These are phyloP conservation scores for Pseudoperonospora humuli DNA, from an alignment of 352 stramenopile genomes.

Conservation along the genomic window DNA sequence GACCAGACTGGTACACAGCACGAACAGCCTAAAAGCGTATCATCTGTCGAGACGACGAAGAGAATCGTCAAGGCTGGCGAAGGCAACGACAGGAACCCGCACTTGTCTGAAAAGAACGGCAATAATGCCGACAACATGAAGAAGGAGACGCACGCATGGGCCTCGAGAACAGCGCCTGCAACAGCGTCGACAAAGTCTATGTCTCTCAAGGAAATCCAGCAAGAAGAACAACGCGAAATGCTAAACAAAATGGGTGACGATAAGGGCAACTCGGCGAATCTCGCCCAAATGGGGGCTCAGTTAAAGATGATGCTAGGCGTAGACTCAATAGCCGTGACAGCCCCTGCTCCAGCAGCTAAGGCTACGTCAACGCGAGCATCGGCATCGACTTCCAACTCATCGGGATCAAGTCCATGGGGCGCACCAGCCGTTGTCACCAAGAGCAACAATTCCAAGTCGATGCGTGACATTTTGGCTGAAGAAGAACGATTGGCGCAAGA, in stretches of 20 bases:
- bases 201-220: slow-evolving; percentile 78
- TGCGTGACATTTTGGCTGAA: slow-evolving; percentile 77
- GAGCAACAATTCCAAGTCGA: slow-evolving; percentile 34
- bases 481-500: slow-evolving; percentile 72
- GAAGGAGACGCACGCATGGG: slow-evolving; percentile 35
- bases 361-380: slow-evolving; percentile 5
- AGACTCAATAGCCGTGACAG: slow-evolving; percentile 19
- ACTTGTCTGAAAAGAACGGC: slow-evolving; percentile 23
- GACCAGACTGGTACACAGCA: slow-evolving; percentile 3
- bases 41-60: slow-evolving; percentile 10
- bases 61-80: slow-evolving; percentile 4
- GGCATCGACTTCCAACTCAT: slow-evolving; percentile 11
- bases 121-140: slow-evolving; percentile 16
- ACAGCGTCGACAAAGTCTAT: slow-evolving; percentile 17
- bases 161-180: slow-evolving; percentile 11
- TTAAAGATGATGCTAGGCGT: slow-evolving; percentile 87
- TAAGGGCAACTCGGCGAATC: slow-evolving; percentile 25
- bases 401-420: slow-evolving; percentile 43
- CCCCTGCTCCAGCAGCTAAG: slow-evolving; percentile 6
- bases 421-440: slow-evolving; percentile 24
- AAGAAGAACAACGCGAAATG: slow-evolving; percentile 67
- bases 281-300: slow-evolving; percentile 77
- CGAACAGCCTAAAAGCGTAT: slow-evolving; percentile 4
- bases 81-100: slow-evolving; percentile 20
- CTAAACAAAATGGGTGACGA: slow-evolving; percentile 42